Evolutionary conservation across 768 basidiomycete species (phyloP).

Genomic region (Vishniacozyma victoriae): DNA sequence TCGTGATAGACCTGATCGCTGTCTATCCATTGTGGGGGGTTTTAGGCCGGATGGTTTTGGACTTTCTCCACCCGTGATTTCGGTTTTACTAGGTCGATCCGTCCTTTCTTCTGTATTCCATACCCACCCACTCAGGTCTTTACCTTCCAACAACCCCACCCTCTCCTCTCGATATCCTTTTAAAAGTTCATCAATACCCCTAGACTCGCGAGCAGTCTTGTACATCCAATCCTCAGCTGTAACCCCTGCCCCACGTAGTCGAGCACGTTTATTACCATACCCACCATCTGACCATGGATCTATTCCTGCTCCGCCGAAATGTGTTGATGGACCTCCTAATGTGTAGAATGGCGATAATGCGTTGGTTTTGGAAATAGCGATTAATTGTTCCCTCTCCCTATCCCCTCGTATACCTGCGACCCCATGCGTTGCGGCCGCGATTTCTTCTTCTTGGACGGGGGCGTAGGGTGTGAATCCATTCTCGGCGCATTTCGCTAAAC

Average conservation of each 20-base stretch:
- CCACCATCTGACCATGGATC: slow-evolving; percentile 87
- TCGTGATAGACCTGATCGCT: slow-evolving; percentile 21
- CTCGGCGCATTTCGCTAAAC: slow-evolving; percentile 66
- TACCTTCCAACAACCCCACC: slow-evolving; percentile 23
- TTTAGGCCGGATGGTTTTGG: background rate
- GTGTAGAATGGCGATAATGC: slow-evolving; percentile 65
- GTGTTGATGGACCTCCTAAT: slow-evolving; percentile 84
- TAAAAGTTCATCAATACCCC: slow-evolving; percentile 55
- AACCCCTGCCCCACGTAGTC: slow-evolving; percentile 71
- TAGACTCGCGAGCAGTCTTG: slow-evolving; percentile 63
- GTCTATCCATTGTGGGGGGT: slow-evolving; percentile 15
- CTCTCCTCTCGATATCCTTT: slow-evolving; percentile 39
- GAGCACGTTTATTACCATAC: slow-evolving; percentile 73
- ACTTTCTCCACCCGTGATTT: no score
- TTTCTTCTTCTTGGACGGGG: slow-evolving; percentile 49
- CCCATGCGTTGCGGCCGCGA: slow-evolving; percentile 40
- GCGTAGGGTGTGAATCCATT: slow-evolving; percentile 78
- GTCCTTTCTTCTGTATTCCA: slow-evolving; percentile 8
- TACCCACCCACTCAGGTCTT: slow-evolving; percentile 26
- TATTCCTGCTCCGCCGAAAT: slow-evolving; percentile 76
- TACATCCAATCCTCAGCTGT: slow-evolving; percentile 90
- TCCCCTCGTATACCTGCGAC: slow-evolving; percentile 71
- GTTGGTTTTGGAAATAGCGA: background rate
- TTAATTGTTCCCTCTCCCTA: slow-evolving; percentile 43
- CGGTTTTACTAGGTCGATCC: slow-evolving; percentile 2